Evolutionary conservation across 2,329 filamentous ascomycete genomes (phyloP), one percentile per base, ranked within the genome.

Genomic region (Fusarium chaquense): DNA sequence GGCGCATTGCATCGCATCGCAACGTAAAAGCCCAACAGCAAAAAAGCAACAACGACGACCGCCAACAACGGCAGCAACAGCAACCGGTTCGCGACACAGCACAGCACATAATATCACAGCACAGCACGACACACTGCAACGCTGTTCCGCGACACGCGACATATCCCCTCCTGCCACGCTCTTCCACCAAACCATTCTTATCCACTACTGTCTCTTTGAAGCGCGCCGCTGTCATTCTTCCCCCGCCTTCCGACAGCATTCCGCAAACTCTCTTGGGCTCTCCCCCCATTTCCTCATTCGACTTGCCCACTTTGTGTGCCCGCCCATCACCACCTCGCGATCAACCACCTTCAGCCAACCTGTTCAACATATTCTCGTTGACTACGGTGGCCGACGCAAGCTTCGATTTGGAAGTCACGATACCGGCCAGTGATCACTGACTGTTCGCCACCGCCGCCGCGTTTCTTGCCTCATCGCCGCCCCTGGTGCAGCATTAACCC

Each of bases 221-320:
- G 63, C 67, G 69, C 62, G 69, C 71, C 60, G 66, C 62, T 69
- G 63, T 72, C 56, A 52, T 52, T 52, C 53, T 55, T 66, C 67
- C 66, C 69, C 72, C 67, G 71, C 64, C 67, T 73, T 73, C 64
- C 67, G 58, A 71, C 64, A 62, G 54, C 66, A 72, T 58, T 60
- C 56, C 52, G 52, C 54, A 66, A 53, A 61, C 32, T 50, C 56
- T 44, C 63, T 55, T 33, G 46, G 22, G 45, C 56, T 59, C 61
- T 64, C 22, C 24, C 51, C 33, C 33, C 65, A 50, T 60, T 60
- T 33, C 46, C 61, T 62, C 61, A 58, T 51, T 53, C 51, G 47
- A 58, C 56, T 54, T 58, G 56, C 61, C 50, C 33, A 46, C 46
- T 49, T 40, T 46, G 52, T 22, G n/a, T 71, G 41, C 56, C 49